Percentiles rank a stretch among this genome's conserved stretches.
Conservation (phyloP, 2,329 filamentous ascomycete genomes). For the Colletotrichum caudatum region DNA sequence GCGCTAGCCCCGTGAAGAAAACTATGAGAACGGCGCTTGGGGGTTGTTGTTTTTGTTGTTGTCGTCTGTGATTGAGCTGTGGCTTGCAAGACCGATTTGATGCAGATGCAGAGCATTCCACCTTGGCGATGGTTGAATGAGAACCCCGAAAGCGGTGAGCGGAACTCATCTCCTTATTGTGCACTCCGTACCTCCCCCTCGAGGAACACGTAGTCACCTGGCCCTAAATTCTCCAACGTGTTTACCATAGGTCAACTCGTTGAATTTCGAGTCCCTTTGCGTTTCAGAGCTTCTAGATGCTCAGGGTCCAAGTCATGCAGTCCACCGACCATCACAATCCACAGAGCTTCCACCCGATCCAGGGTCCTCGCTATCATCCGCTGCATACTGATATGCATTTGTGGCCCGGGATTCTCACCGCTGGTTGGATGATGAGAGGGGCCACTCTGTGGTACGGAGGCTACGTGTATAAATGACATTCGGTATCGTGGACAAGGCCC, state of each 20-base stretch:
- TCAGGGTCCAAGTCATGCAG: slow-evolving; percentile 40
- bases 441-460: not conserved
- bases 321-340: slow-evolving; percentile 15
- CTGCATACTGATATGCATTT: not conserved
- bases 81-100: not conserved
- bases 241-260: slow-evolving; percentile 16
- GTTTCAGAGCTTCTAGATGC: slow-evolving; percentile 36
- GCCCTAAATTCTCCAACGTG: slow-evolving; percentile 10
- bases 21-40: slow-evolving; percentile 1
- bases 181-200: not conserved
- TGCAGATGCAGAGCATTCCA: not conserved
- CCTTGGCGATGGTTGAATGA: slow-evolving; percentile 4
- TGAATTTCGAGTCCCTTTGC: slow-evolving; percentile 30
- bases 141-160: slow-evolving; percentile 20
- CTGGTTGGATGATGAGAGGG: slow-evolving; percentile 24
- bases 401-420: slow-evolving; percentile 24
- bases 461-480: slow-evolving; percentile 1
- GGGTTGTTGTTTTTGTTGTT: not conserved
- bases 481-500: slow-evolving; percentile 25
- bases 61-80: not conserved
- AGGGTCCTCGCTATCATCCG: slow-evolving; percentile 35
- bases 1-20: not conserved
- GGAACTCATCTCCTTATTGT: slow-evolving; percentile 10
- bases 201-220: slow-evolving; percentile 5
- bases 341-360: slow-evolving; percentile 19